These are phyloP conservation scores for Aphanocladium album DNA, from an alignment of 2,329 filamentous ascomycete genomes.

Conservation along the genomic window DNA sequence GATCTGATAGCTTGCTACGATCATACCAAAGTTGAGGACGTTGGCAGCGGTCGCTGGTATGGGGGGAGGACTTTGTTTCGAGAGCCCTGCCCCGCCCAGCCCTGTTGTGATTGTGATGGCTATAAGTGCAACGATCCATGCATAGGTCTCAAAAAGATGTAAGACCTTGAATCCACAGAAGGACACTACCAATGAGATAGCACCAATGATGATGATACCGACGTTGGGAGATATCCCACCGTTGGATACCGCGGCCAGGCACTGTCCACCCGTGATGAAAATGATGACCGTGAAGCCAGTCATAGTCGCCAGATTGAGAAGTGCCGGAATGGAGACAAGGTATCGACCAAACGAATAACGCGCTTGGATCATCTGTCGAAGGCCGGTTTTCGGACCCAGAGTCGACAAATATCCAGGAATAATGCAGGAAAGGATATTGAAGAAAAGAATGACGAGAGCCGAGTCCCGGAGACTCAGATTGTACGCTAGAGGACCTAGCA, in stretches of 20 bases:
- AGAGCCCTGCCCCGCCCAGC: constrained; percentile 45
- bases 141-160: constrained; percentile 54
- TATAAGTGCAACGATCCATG: constrained; percentile 51
- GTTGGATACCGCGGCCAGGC: constrained; percentile 48
- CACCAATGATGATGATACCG: constrained; percentile 56
- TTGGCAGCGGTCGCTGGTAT: constrained; percentile 38
- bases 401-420: constrained; percentile 54
- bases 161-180: constrained; percentile 56
- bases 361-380: constrained; percentile 62
- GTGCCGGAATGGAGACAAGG: constrained; percentile 52
- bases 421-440: constrained; percentile 49
- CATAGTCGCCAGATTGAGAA: constrained; percentile 59
- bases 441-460: constrained; percentile 58
- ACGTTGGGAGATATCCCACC: constrained; percentile 46
- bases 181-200: constrained; percentile 54
- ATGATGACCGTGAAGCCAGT: constrained; percentile 60
- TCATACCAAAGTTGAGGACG: constrained; percentile 53
- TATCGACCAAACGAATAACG: constrained; percentile 58
- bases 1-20: constrained; percentile 59
- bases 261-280: constrained; percentile 56
- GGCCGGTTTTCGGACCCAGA: constrained; percentile 56
- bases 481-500: constrained; percentile 53
- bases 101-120: constrained; percentile 51
- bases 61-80: constrained; percentile 39
- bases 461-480: constrained; percentile 52